These are phyloP conservation scores for Thalassiosira pacifica DNA, from an alignment of 352 stramenopile genomes.

Conservation along the genomic window DNA sequence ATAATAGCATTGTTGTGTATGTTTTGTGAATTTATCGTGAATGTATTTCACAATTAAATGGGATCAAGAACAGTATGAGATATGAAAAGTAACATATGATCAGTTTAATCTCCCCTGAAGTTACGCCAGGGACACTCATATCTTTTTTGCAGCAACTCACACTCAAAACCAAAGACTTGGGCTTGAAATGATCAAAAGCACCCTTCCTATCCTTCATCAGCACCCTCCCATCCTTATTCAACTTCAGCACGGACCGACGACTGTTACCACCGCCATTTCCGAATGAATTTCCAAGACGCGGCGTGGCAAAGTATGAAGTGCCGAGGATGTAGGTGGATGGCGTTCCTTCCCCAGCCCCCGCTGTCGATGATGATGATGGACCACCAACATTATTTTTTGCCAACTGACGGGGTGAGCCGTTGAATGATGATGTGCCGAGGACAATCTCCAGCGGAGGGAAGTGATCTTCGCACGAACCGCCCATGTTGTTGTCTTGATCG, in stretches of 20 bases:
- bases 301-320: slow-evolving; percentile 50
- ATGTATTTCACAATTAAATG: too few species aligned
- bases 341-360: background rate
- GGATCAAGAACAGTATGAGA: slow-evolving; percentile 3
- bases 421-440: slow-evolving; percentile 21
- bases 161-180: slow-evolving; percentile 53
- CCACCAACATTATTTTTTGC: background rate
- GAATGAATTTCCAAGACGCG: background rate
- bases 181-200: slow-evolving; percentile 50
- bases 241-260: slow-evolving; percentile 17
- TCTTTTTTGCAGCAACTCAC: slow-evolving; percentile 39
- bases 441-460: slow-evolving; percentile 42
- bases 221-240: slow-evolving; percentile 61
- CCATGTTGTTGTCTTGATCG: slow-evolving; percentile 21
- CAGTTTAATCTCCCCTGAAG: too few species aligned
- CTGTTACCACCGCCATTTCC: background rate
- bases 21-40: too few species aligned
- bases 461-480: background rate
- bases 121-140: too few species aligned
- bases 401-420: background rate
- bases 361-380: too few species aligned
- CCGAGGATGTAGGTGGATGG: slow-evolving; percentile 40
- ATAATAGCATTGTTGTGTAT: too few species aligned
- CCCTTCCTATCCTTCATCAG: slow-evolving; percentile 64
- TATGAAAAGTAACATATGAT: too few species aligned